Evolutionary conservation across 139 green algal species (phyloP), one percentile per base, ranked within the genome.

Genomic region (Coelastrella sp.): DNA sequence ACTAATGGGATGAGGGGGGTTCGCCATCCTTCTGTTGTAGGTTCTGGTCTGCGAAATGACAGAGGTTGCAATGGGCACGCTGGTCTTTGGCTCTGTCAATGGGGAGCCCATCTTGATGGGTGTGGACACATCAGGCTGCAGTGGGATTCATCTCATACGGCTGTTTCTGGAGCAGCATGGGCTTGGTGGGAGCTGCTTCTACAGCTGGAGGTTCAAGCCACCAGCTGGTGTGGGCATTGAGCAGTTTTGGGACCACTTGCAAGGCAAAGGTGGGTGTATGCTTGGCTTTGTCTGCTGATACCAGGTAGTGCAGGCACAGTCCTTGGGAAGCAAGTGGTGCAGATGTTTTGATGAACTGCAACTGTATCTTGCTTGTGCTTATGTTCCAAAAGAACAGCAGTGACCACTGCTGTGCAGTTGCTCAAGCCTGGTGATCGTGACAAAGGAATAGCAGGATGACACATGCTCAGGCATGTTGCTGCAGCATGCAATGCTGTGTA

Each of bases 161-260:
- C 69, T 79, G 41, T 79, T 79, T 60, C 37, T 79, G 40, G 25
- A 79, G 69, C 69, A 79, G 40, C 69, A 79, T 21, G 69, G 41
- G 2, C 69, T 41, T 27, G 19, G 41, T 15, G n/a, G 69, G 25
- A 79, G 69, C 23, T 79, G 69, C 69, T 79, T 79, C 9, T 62
- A 63, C 41, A 79, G 40, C 69, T 79, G 69, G 69, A 41, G 69
- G 23, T 79, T 79, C 69, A 79, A 79, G 43, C 69, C 69, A 5
- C 69, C 69, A 11, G 37, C 41, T 43, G 69, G 41, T 38, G 41
- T 79, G 5, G 43, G 41, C n/a, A 43, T 79, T n/a, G 21, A 62
- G 41, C 38, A 43, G 5, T 79, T 79, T 13, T 79, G 69, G 69
- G 69, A 79, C 25, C 40, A 41, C 25, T 11, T 79, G 6, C 60